Base-by-base conservation (phyloP, 2,329 filamentous ascomycete genomes). In the Paraconiothyrium sp. region DNA sequence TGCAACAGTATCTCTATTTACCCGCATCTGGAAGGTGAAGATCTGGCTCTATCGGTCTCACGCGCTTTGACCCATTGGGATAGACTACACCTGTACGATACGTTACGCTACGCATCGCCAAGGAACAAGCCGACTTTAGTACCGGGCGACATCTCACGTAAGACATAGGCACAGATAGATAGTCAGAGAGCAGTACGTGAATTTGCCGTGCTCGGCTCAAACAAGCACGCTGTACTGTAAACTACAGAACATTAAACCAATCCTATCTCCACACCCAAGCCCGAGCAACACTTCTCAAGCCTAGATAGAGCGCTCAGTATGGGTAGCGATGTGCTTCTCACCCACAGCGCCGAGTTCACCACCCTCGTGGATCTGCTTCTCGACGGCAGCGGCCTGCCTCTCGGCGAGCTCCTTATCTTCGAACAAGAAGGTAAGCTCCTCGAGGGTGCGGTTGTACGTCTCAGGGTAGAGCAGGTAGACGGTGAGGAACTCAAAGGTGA, bases 391-490 rank as follows among this genome's bases (percentile, higher is more conserved):
- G 47, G 72, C 72, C 4, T 74, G 70, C 65, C 75, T 62, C 20
- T 77, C 76, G 14, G 72, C 69, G 27, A 76, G 70, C 9, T 70
- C 67, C 66, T 76, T 75, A 62, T 76, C 73, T 57, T 78, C 76
- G 60, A 77, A 78, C 68, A 78, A 67, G 71, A 77, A 77, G 20
- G 71, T 88, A 77, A 92, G 88, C 73, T 92, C 89, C 75, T 92
- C 89, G 35, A 78, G 71, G 1, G 78, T 79, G 39, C 69, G 82
- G 64, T 83, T 84, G 54, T 86, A 85, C 11, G 86, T 89, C 74
- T 89, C 86, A 0, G 86, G 86, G 72, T 86, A 88, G 80, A 88
- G 85, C 74, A 87, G 84, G 77, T 85, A 88, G 57, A 85, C 81
- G 11, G 84, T 80, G 0, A 82, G 79, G 54, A 87, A 79, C 67